Base-by-base conservation (phyloP, 1,284 basidiomycete genomes). In the Gymnopus androsaceus region DNA sequence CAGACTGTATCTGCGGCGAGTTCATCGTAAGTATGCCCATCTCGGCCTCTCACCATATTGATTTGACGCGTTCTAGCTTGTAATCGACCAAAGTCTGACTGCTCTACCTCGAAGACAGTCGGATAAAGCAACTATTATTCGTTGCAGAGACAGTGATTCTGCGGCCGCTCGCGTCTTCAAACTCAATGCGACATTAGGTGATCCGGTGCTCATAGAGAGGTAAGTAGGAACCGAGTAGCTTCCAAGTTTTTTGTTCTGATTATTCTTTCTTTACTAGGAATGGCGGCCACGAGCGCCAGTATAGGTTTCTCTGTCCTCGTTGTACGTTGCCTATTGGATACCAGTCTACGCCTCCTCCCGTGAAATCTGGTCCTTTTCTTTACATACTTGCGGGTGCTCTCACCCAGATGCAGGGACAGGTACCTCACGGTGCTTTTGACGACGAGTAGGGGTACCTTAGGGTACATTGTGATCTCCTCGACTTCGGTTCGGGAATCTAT, bases 1-100 rank as follows among this genome's bases (percentile, higher is more conserved):
- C 65, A 91, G 88, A 92, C 69, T 92, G 90, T 66, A 85, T 92
- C 56, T 92, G 90, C 69, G 90, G 89, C 66, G 89, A 92, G 71
- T 92, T 92, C 64, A 84, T 90, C 66, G 90, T 90, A 68, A 64
- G 88, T 80, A 36, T 59, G 15, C 55, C 19, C 41, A 15, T 42
- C 12, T 37, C 37, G 42, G 41, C 46, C 17, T 19, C 27, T 33
- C 42, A 31, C 37, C 6, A 19, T 36, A 46, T 30, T 51, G 31
- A 27, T 15, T 38, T 55, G 30, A 57, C 59, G 50, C 51, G 57
- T 46, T 55, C 38, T 64, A 92, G 90, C 87, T 92, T 60, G 90
- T 92, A 25, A 88, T 92, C 67, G 90, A 92, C 71, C 89, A 85
- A 69, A 81, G 76, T 54, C 76, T 92, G 36, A 75, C 80, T 59